Conservation (phyloP, 495 filamentous ascomycete genomes). For the Penicillium taxi region DNA sequence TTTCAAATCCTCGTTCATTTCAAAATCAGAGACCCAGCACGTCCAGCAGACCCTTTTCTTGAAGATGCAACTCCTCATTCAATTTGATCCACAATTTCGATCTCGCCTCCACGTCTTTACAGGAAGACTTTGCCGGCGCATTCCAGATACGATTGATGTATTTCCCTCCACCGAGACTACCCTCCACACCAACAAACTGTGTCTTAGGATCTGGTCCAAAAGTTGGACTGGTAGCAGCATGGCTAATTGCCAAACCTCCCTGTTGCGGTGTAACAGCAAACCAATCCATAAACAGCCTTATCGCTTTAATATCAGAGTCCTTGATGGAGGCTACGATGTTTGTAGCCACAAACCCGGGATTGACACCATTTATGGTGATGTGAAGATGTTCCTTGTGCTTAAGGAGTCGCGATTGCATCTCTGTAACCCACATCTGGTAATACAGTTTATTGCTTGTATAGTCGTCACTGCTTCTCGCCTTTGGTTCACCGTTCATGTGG, state of each 20-base stretch:
- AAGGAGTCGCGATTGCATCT: constrained; percentile 15
- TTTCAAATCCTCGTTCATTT: too few relatives aligned
- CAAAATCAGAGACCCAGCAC: too few relatives aligned
- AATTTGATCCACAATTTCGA: constrained; percentile 13
- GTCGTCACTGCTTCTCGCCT: background rate
- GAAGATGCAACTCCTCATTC: constrained; percentile 12
- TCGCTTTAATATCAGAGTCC: background rate
- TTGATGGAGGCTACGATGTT: constrained; percentile 11
- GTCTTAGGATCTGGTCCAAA: constrained; percentile 14
- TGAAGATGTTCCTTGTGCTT: constrained; percentile 13
- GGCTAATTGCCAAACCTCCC: constrained; percentile 17
- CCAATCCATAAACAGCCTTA: background rate
- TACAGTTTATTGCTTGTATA: constrained; percentile 22
- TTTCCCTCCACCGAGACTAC: constrained; percentile 14
- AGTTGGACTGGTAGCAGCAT: constrained; percentile 16
- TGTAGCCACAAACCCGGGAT: constrained; percentile 19
- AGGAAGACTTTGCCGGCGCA: constrained; percentile 4
- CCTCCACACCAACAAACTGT: constrained; percentile 7
- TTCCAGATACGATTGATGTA: constrained; percentile 27
- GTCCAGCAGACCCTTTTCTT: too few relatives aligned
- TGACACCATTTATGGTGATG: constrained; percentile 20
- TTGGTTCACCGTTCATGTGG: constrained; percentile 4
- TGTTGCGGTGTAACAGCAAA: constrained; percentile 16
- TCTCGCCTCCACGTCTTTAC: constrained; percentile 8
- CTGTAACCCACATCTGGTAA: constrained; percentile 18